Evolutionary conservation across 108 stramenopile genomes (phyloP), one percentile per base, ranked within the genome.

Genomic region (Pseudonitzschia multistriata): DNA sequence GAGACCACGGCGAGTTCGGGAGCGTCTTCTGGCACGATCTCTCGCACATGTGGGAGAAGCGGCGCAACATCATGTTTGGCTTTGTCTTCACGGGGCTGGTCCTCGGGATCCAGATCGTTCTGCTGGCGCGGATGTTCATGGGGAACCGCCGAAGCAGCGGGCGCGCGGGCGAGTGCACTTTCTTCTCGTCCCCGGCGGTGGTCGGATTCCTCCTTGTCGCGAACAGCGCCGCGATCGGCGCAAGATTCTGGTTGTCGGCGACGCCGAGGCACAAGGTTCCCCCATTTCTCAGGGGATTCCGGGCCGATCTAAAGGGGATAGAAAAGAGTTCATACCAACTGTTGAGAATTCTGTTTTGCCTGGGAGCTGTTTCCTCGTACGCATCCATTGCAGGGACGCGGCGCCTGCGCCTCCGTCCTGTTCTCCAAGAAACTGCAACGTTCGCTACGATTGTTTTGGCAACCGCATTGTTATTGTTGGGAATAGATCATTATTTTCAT

Each of bases 11-110:
- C 22, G 5, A 15, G 11, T 42, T 64, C 4, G 25, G 28, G 21
- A 35, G 24, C 11, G 63, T 64, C 61, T 62, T 62, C 36, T 28
- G 33, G 36, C 33, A 35, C 47, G 63, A 64, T 35, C n/a, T 64
- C 21, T 5, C 19, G 13, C 40, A 64, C 47, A 14, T 59, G 3
- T 59, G 57, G 57, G n/a, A 25, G 0, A 59, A 17, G 33, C 57
- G 57, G 50, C 68, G 54, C 17, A 69, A 49, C 68, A 37, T 59
- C 31, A 59, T 33, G 35, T 30, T n/a, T n/a, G 35, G 19, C n/a
- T 55, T 30, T n/a, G 2, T 34, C 21, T 35, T 59, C 0, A n/a
- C n/a, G 19, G 57, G 34, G 35, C n/a, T 59, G n/a, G 14, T 29
- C 14, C n/a, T 36, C 5, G 57, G 57, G 5, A 59, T 59, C n/a